phyloP scores from a whole-genome alignment of 2,329 filamentous ascomycete genomes.

The Calonectria montana region DNA sequence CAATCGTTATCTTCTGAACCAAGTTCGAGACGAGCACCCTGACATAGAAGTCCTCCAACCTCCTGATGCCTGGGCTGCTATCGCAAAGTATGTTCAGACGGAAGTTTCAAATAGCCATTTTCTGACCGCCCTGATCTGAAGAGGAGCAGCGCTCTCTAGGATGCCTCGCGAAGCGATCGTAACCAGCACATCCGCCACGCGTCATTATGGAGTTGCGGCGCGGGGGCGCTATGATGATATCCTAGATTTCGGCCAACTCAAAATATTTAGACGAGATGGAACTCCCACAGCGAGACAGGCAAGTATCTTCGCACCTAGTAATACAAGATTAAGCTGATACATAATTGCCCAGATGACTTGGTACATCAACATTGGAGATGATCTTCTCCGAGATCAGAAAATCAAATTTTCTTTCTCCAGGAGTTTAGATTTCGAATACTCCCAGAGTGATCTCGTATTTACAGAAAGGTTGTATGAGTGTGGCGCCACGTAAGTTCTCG shows the following conservation, averaged over 20 bases:
- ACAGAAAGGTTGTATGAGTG: background rate
- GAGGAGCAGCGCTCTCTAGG: slow-evolving; percentile 30
- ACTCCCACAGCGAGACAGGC: background rate
- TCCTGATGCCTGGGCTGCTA: slow-evolving; percentile 39
- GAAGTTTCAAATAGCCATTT: background rate
- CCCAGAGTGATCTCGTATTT: background rate
- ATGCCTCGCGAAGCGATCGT: slow-evolving; percentile 25
- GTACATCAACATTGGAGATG: slow-evolving; percentile 32
- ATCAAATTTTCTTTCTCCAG: slow-evolving; percentile 17
- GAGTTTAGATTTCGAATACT: background rate
- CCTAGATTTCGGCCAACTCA: slow-evolving; percentile 15
- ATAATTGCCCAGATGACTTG: slow-evolving; percentile 25
- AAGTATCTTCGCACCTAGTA: background rate
- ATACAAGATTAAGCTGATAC: background rate
- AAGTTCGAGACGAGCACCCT: slow-evolving; percentile 37
- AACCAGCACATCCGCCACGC: slow-evolving; percentile 18
- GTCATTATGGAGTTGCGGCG: slow-evolving; percentile 16
- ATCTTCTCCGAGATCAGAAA: slow-evolving; percentile 19
- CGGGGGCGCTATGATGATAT: background rate
- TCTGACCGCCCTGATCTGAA: background rate
- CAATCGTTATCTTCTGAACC: slow-evolving; percentile 48
- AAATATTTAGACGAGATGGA: background rate
- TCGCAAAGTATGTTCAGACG: slow-evolving; percentile 29
- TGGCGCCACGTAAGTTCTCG: background rate
- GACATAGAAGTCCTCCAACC: slow-evolving; percentile 47